Percentiles rank a stretch among this genome's conserved stretches.
These are phyloP conservation scores for Euphrasia arctica DNA, from an alignment of 305 asterid species.

Conservation along the genomic window DNA sequence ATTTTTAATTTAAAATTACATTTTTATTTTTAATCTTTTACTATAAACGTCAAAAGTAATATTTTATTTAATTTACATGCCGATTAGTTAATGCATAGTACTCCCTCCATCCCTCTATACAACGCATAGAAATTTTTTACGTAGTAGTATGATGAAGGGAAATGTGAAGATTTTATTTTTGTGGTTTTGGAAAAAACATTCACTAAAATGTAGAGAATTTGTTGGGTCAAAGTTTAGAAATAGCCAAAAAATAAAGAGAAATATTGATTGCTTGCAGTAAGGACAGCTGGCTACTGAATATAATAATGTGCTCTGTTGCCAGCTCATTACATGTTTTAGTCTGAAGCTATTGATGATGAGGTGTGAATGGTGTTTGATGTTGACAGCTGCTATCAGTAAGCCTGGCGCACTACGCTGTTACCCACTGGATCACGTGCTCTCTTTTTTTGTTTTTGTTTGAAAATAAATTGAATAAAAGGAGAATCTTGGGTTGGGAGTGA, in stretches of 20 bases:
- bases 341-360: slow-evolving; percentile 5
- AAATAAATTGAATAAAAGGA: slow-evolving; percentile 7
- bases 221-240: slow-evolving; percentile 4
- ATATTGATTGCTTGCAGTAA: slow-evolving; percentile 1
- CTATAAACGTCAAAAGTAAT: too few species aligned
- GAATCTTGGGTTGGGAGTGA: slow-evolving; percentile 4
- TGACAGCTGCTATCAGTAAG: slow-evolving; percentile 41
- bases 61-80: too few species aligned
- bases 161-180: too few species aligned
- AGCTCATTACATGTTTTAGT: slow-evolving; percentile 16
- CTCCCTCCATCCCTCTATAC: too few species aligned
- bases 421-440: slow-evolving; percentile 58
- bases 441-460: background rate
- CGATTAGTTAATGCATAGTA: too few species aligned
- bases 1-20: too few species aligned
- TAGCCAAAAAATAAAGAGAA: background rate
- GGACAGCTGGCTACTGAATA: slow-evolving; percentile 20
- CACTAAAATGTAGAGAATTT: background rate
- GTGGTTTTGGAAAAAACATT: too few species aligned
- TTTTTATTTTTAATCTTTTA: too few species aligned
- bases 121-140: too few species aligned
- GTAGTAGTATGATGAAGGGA: too few species aligned
- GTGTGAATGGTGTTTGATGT: slow-evolving; percentile 32
- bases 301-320: slow-evolving; percentile 7
- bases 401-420: slow-evolving; percentile 33